A percentile compares a stretch with the other conserved stretches of the same genome.
Evolutionary conservation across 1,284 basidiomycete genomes (phyloP).

Genomic region (Leccinum subspadiceum): DNA sequence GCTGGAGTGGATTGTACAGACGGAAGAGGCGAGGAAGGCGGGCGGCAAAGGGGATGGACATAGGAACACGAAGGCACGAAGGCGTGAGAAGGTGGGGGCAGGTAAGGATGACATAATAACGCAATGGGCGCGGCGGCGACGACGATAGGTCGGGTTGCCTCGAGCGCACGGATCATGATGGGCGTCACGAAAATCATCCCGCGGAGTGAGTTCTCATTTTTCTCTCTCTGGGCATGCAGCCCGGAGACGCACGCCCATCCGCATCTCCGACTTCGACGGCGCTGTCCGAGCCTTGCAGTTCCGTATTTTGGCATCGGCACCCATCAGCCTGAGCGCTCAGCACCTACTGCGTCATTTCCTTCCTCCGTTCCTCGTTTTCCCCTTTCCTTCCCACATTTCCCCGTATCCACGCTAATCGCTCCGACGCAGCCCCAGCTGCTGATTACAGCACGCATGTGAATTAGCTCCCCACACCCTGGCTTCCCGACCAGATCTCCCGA

Average conservation of each 20-base stretch:
- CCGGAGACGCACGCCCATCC: constrained; percentile 8
- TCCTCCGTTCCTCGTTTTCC: constrained; percentile 9
- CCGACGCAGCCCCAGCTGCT: constrained; percentile 18
- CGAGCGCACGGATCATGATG: neutral
- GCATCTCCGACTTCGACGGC: constrained; percentile 29
- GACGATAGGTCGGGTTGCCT: neutral
- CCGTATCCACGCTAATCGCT: constrained; percentile 20
- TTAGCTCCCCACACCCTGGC: constrained; percentile 3
- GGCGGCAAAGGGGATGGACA: constrained; percentile 9
- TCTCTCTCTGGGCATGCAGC: neutral
- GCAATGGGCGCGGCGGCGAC: neutral
- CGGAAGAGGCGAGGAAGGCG: neutral
- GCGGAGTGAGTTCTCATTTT: constrained; percentile 11
- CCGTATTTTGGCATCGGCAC: neutral
- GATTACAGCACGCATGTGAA: constrained; percentile 17
- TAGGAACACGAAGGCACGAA: constrained; percentile 12
- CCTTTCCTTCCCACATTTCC: constrained; percentile 1
- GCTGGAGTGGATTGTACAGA: neutral
- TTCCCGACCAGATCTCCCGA: constrained; percentile 24
- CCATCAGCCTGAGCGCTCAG: neutral
- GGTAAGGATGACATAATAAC: constrained; percentile 29
- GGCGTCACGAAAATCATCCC: constrained; percentile 3
- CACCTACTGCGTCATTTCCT: constrained; percentile 7
- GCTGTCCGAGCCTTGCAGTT: constrained; percentile 11
- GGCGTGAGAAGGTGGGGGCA: constrained; percentile 22